Base-by-base conservation (phyloP, 345 rosid species). In the Camelina neglecta region DNA sequence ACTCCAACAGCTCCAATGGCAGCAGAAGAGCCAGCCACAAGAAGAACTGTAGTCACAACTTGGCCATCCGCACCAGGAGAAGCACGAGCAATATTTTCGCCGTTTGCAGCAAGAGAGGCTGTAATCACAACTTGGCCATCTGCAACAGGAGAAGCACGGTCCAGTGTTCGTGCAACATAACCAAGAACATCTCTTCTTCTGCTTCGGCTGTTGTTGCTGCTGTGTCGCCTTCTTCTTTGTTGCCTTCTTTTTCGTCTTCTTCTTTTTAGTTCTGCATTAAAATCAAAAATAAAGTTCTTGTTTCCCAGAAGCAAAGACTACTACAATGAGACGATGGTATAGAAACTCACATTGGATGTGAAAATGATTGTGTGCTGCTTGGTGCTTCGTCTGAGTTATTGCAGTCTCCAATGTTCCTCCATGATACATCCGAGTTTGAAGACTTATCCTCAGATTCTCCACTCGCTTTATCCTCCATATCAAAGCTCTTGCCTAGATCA, bases 121-220 rank as follows among this genome's bases (percentile, higher is more conserved):
- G 73, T 59, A 41, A 16, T 33, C 24, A 72, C 73, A 65, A 66
- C 57, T 49, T 33, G 81, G 76, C 68, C 73, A 77, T 57, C 12
- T 23, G 49, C 76, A 77, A 23, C 81, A 77, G 24, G 76, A 71
- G 62, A 65, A 65, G 60, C 72, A 77, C 0, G 49, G 59, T 65
- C 72, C 71, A 47, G 26, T 24, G 72, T 48, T 58, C 21, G 65
- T 71, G 76, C 72, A 77, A 66, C 81, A 72, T 13, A 72, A 33
- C 73, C 77, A 78, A 51, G 65, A 72, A 72, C 77, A 78, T 54
- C 77, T 72, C 74, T 50, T 78, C 65, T 78, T 78, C 73, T 70
- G 75, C 66, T 53, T 53, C 41, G 69, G 73, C n/a, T 69, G 79
- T 12, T 75, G 78, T 13, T 69, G 79, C 9, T 75, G 78, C 21